These are phyloP conservation scores for Pichia membranifaciens DNA, from an alignment of 805 yeast species.

Conservation along the genomic window DNA sequence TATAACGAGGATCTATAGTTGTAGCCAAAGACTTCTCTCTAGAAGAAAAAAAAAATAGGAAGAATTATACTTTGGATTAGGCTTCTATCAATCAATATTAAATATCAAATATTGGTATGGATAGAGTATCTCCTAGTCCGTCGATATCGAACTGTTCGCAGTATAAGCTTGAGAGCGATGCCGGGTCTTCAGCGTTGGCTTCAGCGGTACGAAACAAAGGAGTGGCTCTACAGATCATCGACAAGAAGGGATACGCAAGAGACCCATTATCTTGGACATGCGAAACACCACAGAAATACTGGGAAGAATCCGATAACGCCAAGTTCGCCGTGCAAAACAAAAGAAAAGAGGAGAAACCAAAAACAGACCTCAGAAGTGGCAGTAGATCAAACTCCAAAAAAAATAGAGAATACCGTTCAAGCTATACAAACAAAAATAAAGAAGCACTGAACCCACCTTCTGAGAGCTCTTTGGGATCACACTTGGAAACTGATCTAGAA, in stretches of 20 bases:
- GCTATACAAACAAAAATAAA: neutral
- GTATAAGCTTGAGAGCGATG: constrained; percentile 4
- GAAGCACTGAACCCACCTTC: neutral
- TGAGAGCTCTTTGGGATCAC: neutral
- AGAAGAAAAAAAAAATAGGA: too few species aligned
- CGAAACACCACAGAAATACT: neutral
- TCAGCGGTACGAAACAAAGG: constrained; percentile 5
- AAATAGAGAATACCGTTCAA: too few species aligned
- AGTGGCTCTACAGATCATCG: constrained; percentile 1
- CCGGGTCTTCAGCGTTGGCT: constrained; percentile 8
- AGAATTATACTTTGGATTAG: neutral
- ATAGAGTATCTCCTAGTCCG: constrained; percentile 4
- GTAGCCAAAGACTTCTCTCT: too few species aligned
- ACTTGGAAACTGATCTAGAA: neutral
- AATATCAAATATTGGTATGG: constrained; percentile 4
- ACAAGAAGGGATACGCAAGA: neutral
- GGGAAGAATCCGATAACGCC: neutral
- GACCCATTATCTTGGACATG: neutral
- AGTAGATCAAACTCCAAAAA: neutral
- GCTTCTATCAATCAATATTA: neutral
- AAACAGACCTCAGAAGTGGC: neutral
- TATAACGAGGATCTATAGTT: too few species aligned
- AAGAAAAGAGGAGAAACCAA: neutral
- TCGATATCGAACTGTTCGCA: constrained; percentile 8
- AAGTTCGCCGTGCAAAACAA: neutral